These are phyloP conservation scores for Aegilops bicornis DNA, from an alignment of 176 grass and related monocot genomes.

Conservation along the genomic window DNA sequence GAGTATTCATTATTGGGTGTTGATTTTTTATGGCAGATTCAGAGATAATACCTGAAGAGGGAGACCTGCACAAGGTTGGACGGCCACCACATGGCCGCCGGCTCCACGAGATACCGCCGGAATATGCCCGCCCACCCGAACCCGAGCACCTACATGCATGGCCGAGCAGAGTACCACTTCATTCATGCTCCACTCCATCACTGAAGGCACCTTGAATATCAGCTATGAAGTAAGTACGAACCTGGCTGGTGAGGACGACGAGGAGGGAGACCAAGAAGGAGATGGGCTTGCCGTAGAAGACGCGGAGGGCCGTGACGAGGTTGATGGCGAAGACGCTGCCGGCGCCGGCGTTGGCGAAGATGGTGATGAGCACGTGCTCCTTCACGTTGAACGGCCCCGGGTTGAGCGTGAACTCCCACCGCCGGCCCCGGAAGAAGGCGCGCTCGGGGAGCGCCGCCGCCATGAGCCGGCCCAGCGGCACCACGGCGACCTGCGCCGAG, in stretches of 20 bases:
- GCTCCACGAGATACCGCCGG: too few species aligned
- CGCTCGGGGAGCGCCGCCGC: not conserved
- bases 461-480: not conserved
- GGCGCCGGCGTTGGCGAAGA: conserved; percentile 93
- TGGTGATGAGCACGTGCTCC: conserved; percentile 98
- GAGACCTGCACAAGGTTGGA: too few species aligned
- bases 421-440: conserved; percentile 18
- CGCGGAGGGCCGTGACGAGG: conserved; percentile 57
- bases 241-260: conserved; percentile 90
- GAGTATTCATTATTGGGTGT: too few species aligned
- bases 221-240: not conserved
- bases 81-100: too few species aligned
- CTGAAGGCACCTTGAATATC: too few species aligned
- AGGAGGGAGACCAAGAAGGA: conserved; percentile 82
- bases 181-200: not conserved
- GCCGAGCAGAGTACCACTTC: not conserved
- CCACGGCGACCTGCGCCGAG: not conserved
- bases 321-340: conserved; percentile 86
- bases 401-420: conserved; percentile 77
- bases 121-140: too few species aligned
- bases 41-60: too few species aligned
- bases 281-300: conserved; percentile 35
- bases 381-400: conserved; percentile 94
- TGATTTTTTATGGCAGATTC: too few species aligned
- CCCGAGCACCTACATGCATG: conserved; percentile 15